Evolutionary conservation across 2,329 filamentous ascomycete genomes (phyloP), one percentile per base, ranked within the genome.

Genomic region (Bipolaris zeicola): DNA sequence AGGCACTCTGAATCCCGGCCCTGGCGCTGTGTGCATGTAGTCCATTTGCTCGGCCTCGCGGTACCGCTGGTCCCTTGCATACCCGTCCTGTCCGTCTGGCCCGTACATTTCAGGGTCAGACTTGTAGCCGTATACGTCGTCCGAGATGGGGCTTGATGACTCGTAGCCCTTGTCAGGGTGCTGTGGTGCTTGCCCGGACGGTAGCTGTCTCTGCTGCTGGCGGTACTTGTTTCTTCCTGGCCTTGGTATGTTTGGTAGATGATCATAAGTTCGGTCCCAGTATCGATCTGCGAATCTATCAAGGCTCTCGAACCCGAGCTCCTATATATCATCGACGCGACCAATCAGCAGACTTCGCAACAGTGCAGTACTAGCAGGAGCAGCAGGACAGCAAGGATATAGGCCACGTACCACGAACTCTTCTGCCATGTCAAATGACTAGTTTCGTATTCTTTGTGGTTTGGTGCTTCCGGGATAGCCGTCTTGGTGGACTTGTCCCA

Each of bases 231-330:
- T 58, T 42, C 58, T 52, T 51, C 52, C 52, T 34, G 49, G 10
- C 38, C 42, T 8, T 43, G 50, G 36, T 47, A 54, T 51, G 54
- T 58, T 52, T 57, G 67, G 50, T 44, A 67, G 50, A 44, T 34
- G 62, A 10, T 66, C 66, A 50, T 64, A 67, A 6, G 67, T 58
- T 18, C 56, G 62, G 37, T 75, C 72, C 57, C 70, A 70, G 43
- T 72, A 72, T 33, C 69, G 72, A 36, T 69, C 55, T 18, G 68
- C 61, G 28, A 69, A 57, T 16, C 57, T 64, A 48, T 75, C 68
- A 5, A 75, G 56, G n/a, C 71, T 71, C 56, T 71, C 69, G 38
- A 75, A 69, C 2, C 73, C 73, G 6, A 76, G 69, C 60, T 76
- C 73, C 73, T 76, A 50, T 52, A 48, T 24, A 24, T 39, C 10